Conservation (phyloP, 2,329 filamentous ascomycete species). For the Botrytis fabae region DNA sequence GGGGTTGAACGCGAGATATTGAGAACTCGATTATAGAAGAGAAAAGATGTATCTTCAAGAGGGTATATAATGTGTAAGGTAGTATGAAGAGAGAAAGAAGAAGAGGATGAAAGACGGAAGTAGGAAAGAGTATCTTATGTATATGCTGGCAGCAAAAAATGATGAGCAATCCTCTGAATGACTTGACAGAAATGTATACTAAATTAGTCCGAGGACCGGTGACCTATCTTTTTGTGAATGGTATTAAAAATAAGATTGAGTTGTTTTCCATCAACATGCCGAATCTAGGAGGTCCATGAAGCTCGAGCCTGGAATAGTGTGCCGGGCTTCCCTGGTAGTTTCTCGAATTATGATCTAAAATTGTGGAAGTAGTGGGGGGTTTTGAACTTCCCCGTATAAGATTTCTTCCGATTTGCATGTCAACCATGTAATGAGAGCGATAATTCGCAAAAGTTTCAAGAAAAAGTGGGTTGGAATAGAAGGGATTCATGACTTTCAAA, state of each 20-base stretch:
- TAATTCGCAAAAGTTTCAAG: neutral
- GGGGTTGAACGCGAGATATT: neutral
- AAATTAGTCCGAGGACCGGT: constrained; percentile 17
- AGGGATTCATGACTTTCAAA: neutral
- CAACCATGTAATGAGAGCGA: constrained; percentile 12
- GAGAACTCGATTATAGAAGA: neutral
- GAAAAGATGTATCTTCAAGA: neutral
- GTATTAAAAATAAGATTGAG: constrained; percentile 8
- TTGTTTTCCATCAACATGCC: neutral
- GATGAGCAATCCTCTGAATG: neutral
- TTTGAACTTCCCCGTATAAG: neutral
- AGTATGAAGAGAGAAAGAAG: neutral
- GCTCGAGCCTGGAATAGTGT: constrained; percentile 1
- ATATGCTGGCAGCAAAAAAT: neutral
- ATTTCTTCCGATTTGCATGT: constrained; percentile 16
- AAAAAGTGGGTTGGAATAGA: constrained; percentile 1
- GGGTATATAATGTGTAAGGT: constrained; percentile 1
- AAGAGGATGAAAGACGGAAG: neutral
- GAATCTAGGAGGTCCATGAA: neutral
- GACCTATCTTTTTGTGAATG: neutral
- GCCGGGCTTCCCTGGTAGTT: constrained; percentile 4
- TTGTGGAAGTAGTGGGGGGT: constrained; percentile 9
- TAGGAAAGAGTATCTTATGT: constrained; percentile 12
- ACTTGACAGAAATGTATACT: neutral
- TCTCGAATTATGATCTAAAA: constrained; percentile 9